Base-by-base conservation (phyloP, 2,329 filamentous ascomycete species). In the Cryphonectria parasitica region DNA sequence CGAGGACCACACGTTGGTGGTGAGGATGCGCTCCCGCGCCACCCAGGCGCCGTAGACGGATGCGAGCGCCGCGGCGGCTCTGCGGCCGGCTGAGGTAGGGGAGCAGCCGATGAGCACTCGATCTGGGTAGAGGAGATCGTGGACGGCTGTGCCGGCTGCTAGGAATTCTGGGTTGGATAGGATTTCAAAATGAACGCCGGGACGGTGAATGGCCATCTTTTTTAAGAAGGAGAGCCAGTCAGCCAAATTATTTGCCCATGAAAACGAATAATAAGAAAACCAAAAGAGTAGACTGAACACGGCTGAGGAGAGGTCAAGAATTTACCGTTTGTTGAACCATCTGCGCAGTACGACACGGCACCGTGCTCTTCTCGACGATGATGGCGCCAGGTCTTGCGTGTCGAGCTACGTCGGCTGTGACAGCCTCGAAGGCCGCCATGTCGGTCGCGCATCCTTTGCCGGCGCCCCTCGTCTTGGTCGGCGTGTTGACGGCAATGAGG, bases 141-240 rank as follows among this genome's bases (percentile, higher is more conserved):
- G 83, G 73, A 95, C 87, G 4, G 92, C 92, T 4, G 91, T 93
- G 67, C 92, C 92, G 74, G 92, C 92, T 36, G 92, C 90, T 60
- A 95, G 83, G 77, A 95, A 95, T 78, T 95, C 92, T 7, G 92
- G 92, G 80, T 95, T 95, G 62, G 91, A 94, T 36, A 95, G 86
- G 69, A 95, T 89, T 77, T 94, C 91, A 77, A 94, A 94, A 72
- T 87, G 85, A 17, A 89, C 84, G 25, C 86, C 87, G 0, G 90
- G 90, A 17, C 88, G 87, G 75, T 89, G 86, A 74, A 86, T 84
- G 66, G 84, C 82, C 74, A 90, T 83, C 87, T 89, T 39, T 39
- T 39, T 39, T 1, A 34, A 17, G n/a, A 34, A 1, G 8, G 6
- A 36, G n/a, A 15, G 6, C 39, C 52, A 56, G 69, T 64, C 39